Conservation (phyloP, 371 early-diverging fungal species). For the Sanchytrium tribonematis region DNA sequence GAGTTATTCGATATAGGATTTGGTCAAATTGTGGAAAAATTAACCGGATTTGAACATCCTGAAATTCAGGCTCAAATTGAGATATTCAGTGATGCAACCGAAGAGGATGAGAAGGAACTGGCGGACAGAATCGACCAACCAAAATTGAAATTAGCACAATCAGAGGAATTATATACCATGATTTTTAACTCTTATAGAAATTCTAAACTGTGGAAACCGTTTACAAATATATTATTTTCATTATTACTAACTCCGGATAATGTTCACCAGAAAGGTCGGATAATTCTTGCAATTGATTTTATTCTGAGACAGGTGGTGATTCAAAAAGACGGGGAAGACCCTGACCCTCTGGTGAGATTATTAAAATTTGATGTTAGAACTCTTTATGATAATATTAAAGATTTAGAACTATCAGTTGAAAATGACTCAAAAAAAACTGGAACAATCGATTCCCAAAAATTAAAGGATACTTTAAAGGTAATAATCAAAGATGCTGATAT, state of each 20-base stretch:
- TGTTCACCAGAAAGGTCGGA: not conserved
- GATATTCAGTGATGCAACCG: not conserved
- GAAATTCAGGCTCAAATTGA: not conserved
- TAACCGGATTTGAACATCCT: conserved; percentile 1
- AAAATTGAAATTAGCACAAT: not conserved
- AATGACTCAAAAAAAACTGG: not conserved
- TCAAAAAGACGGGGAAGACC: conserved; percentile 2
- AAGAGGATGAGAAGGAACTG: not conserved
- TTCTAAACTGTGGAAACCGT: not conserved
- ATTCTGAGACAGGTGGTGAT: not conserved
- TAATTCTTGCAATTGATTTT: not conserved
- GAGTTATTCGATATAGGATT: not conserved
- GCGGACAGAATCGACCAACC: not conserved
- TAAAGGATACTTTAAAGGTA: not conserved
- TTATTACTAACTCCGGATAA: not conserved
- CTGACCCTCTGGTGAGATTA: not conserved
- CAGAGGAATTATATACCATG: not conserved
- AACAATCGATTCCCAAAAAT: not conserved
- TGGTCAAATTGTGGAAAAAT: not conserved
- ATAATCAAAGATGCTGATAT: not conserved
- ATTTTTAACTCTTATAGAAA: not conserved
- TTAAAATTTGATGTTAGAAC: not conserved
- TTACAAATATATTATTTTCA: not conserved
- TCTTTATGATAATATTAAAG: not conserved
- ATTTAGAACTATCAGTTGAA: not conserved